A percentile compares a stretch with the other conserved stretches of the same genome.
Evolutionary conservation across 2,329 filamentous ascomycete species (phyloP).

Genomic region (Arthrobotrys sphaeroides): DNA sequence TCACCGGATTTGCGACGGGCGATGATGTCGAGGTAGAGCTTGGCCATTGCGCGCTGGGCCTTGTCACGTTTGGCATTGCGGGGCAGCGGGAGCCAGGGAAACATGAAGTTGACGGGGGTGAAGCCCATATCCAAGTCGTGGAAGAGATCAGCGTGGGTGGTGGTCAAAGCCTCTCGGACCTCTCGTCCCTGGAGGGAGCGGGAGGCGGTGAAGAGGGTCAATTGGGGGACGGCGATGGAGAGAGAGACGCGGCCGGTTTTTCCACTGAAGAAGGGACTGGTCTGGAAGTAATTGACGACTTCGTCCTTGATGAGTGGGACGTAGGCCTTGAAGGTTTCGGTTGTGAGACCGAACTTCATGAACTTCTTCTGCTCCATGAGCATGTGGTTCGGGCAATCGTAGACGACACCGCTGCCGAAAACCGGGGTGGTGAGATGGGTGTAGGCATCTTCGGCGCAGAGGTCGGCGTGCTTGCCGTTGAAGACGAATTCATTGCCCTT

Average conservation of each 20-base stretch:
- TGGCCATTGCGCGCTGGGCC: slow-evolving; percentile 75
- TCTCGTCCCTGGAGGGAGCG: slow-evolving; percentile 79
- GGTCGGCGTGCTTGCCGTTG: slow-evolving; percentile 88
- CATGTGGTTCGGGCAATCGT: slow-evolving; percentile 84
- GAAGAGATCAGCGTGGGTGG: slow-evolving; percentile 77
- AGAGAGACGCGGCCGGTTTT: slow-evolving; percentile 72
- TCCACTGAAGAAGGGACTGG: slow-evolving; percentile 68
- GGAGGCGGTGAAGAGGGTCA: slow-evolving; percentile 83
- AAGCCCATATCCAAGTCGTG: slow-evolving; percentile 85
- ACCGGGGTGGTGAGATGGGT: slow-evolving; percentile 76
- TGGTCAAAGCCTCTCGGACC: slow-evolving; percentile 75
- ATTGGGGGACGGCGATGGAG: slow-evolving; percentile 74
- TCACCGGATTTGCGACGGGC: slow-evolving; percentile 66
- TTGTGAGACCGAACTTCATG: slow-evolving; percentile 82
- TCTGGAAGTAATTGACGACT: slow-evolving; percentile 72
- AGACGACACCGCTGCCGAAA: slow-evolving; percentile 81
- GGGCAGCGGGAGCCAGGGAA: slow-evolving; percentile 80
- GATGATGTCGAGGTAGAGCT: slow-evolving; percentile 77
- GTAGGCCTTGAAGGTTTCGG: slow-evolving; percentile 76
- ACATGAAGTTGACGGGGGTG: slow-evolving; percentile 81
- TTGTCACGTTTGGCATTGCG: slow-evolving; percentile 77
- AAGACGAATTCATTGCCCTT: slow-evolving; percentile 88
- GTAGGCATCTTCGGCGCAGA: slow-evolving; percentile 91
- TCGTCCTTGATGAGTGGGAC: slow-evolving; percentile 77
- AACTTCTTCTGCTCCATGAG: slow-evolving; percentile 94